Percentiles rank a stretch among this genome's conserved stretches.
These are phyloP conservation scores for Salix udensis DNA, from an alignment of 345 rosid species.

Conservation along the genomic window DNA sequence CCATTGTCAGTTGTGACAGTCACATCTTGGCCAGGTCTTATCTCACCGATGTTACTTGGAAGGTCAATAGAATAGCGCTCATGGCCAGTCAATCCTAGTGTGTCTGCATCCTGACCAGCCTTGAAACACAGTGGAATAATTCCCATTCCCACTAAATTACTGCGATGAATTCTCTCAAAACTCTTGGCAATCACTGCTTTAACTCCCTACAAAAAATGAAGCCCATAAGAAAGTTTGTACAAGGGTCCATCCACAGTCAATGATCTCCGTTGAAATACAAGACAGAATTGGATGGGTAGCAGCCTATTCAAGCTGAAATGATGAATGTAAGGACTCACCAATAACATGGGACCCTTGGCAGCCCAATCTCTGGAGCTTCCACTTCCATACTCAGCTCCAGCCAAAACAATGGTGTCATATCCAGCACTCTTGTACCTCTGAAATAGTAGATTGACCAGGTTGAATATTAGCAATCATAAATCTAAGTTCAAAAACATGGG, in stretches of 20 bases:
- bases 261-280: background rate
- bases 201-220: conserved; percentile 59
- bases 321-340: conserved; percentile 41
- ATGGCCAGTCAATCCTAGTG: conserved; percentile 81
- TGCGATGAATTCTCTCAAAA: conserved; percentile 96
- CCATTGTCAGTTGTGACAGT: conserved; percentile 74
- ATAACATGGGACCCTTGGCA: conserved; percentile 96
- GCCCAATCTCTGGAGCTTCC: conserved; percentile 99
- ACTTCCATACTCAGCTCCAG: conserved; percentile 99
- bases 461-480: background rate
- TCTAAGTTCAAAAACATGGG: background rate
- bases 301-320: background rate
- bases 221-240: conserved; percentile 3
- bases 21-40: conserved; percentile 95
- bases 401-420: conserved; percentile 73
- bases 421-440: conserved; percentile 85
- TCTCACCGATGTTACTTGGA: conserved; percentile 59
- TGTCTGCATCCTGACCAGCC: conserved; percentile 88
- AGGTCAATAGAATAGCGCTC: conserved; percentile 88
- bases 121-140: conserved; percentile 90
- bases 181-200: conserved; percentile 97
- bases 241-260: background rate
- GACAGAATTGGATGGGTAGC: background rate
- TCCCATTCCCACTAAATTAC: conserved; percentile 99
- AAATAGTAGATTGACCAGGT: conserved; percentile 12